Conservation (phyloP, 768 basidiomycete genomes). For the Tylopilus sp. region DNA sequence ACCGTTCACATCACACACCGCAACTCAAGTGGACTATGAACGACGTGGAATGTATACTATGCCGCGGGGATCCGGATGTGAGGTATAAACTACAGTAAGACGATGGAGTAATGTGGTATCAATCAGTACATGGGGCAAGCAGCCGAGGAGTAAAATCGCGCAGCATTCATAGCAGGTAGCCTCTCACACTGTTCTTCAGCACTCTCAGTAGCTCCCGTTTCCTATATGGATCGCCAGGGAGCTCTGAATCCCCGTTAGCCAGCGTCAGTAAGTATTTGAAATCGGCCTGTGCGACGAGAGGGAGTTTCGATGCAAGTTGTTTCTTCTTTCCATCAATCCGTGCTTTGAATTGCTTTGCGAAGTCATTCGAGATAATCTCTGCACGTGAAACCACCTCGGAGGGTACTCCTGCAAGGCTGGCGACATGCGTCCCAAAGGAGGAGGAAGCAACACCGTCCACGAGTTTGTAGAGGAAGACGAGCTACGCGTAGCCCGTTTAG, state of each 20-base stretch:
- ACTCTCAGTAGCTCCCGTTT: conserved; percentile 50
- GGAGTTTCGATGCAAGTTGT: conserved; percentile 54
- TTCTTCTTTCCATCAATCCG: conserved; percentile 59
- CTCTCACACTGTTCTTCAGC: conserved; percentile 45
- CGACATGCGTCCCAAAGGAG: conserved; percentile 93
- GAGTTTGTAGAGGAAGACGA: conserved; percentile 94
- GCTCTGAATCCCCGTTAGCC: conserved; percentile 47
- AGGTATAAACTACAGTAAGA: conserved; percentile 10
- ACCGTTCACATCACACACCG: neutral
- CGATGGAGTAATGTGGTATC: neutral
- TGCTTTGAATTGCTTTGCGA: conserved; percentile 84
- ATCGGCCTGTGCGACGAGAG: conserved; percentile 85
- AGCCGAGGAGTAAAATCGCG: neutral
- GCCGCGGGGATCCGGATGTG: neutral
- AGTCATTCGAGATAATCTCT: conserved; percentile 80
- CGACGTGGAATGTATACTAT: neutral
- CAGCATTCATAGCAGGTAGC: conserved; percentile 20
- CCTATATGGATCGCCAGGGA: conserved; percentile 54
- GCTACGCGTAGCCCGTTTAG: conserved; percentile 38
- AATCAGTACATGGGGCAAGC: conserved; percentile 14
- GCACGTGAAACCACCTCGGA: conserved; percentile 82
- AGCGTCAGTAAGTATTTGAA: conserved; percentile 75
- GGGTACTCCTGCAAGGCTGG: conserved; percentile 91
- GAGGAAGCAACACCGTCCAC: conserved; percentile 82
- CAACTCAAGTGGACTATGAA: neutral